phyloP scores from a whole-genome alignment of 352 stramenopile genomes.

The Aphanomyces cochlioides region DNA sequence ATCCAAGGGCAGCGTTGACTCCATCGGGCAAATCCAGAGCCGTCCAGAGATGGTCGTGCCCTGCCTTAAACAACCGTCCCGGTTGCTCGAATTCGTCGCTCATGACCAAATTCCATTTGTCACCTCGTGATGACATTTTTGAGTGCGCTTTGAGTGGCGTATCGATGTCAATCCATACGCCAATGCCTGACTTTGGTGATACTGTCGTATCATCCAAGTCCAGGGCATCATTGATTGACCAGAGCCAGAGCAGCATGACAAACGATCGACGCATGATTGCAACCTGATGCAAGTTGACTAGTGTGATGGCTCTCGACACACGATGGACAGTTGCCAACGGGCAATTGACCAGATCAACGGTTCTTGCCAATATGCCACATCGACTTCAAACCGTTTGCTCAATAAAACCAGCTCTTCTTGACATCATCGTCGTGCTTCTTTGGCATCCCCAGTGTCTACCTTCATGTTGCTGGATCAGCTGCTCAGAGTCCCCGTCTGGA shows the following conservation, averaged over 20 bases:
- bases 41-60: constrained; percentile 58
- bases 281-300: neutral
- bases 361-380: neutral
- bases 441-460: too few species aligned
- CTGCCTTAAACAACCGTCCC: constrained; percentile 51
- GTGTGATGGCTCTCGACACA: neutral
- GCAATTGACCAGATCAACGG: neutral
- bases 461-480: too few species aligned
- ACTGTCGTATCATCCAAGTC: constrained; percentile 19
- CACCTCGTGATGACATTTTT: constrained; percentile 51
- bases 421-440: too few species aligned
- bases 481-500: too few species aligned
- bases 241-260: neutral
- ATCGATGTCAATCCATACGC: constrained; percentile 47
- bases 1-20: constrained; percentile 57
- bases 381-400: too few species aligned
- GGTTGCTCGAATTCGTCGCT: constrained; percentile 58
- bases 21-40: constrained; percentile 63
- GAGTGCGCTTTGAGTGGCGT: constrained; percentile 44
- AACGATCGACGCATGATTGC: neutral
- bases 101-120: constrained; percentile 55
- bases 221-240: neutral
- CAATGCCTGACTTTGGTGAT: constrained; percentile 46
- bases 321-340: neutral
- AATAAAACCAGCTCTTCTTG: neutral